Evolutionary conservation across 805 yeast species (phyloP).

Genomic region (Metschnikowia lachancei): DNA sequence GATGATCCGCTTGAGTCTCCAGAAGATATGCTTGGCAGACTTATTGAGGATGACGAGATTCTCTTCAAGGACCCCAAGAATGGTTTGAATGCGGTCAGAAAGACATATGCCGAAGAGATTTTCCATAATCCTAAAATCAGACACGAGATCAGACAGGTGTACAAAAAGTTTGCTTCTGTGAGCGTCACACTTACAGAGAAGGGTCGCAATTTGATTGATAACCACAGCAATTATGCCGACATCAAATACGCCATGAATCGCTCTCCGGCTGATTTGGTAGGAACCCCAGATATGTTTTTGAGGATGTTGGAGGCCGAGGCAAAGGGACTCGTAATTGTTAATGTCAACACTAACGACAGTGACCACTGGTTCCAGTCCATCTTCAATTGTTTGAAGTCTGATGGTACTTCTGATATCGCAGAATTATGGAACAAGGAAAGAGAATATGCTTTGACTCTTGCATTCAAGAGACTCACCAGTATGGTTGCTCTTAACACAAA

Average conservation of each 20-base stretch:
- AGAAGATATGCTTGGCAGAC: constrained; percentile 50
- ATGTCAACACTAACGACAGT: constrained; percentile 51
- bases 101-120: constrained; percentile 74
- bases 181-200: constrained; percentile 81
- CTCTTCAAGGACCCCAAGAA: constrained; percentile 55
- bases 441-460: constrained; percentile 59
- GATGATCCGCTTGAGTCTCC: constrained; percentile 67
- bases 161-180: constrained; percentile 60
- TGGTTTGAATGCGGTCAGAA: constrained; percentile 71
- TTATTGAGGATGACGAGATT: constrained; percentile 45
- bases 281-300: constrained; percentile 75
- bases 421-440: constrained; percentile 80
- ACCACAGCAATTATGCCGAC: constrained; percentile 77
- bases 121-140: constrained; percentile 79
- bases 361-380: constrained; percentile 42
- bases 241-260: constrained; percentile 88
- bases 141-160: constrained; percentile 61
- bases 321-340: constrained; percentile 65
- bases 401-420: constrained; percentile 72
- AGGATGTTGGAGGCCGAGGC: constrained; percentile 91
- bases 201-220: constrained; percentile 64
- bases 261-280: constrained; percentile 68
- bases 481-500: constrained; percentile 72
- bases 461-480: constrained; percentile 65
- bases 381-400: constrained; percentile 60